Evolutionary conservation across 495 filamentous ascomycete species (phyloP).

Genomic region (Aspergillus cavernicola): DNA sequence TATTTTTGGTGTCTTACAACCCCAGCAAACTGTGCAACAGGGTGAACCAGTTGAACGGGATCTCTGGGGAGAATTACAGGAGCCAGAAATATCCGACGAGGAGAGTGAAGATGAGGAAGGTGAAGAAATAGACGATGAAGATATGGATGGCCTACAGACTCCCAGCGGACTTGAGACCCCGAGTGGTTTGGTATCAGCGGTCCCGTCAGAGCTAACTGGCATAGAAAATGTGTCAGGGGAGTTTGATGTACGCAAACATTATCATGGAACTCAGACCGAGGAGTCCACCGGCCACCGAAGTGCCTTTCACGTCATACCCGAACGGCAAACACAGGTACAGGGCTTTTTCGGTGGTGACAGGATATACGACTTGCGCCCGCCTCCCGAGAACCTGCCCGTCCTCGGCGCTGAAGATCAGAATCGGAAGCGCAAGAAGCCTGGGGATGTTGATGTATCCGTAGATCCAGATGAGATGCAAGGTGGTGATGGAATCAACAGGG

Average conservation of each 20-base stretch:
- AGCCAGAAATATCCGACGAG: conserved; percentile 75
- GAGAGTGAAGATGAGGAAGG: conserved; percentile 77
- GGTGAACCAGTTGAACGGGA: conserved; percentile 84
- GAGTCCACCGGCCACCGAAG: conserved; percentile 67
- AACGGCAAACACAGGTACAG: conserved; percentile 74
- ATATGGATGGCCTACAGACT: conserved; percentile 64
- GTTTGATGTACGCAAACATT: conserved; percentile 86
- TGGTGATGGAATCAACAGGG: conserved; percentile 67
- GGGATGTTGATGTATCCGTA: conserved; percentile 88
- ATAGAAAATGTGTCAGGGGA: conserved; percentile 76
- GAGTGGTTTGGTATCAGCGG: conserved; percentile 70
- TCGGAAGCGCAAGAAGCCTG: conserved; percentile 88
- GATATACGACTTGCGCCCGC: conserved; percentile 73
- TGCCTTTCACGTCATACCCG: conserved; percentile 87
- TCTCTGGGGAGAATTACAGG: conserved; percentile 91
- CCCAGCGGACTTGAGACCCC: conserved; percentile 78
- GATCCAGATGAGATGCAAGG: conserved; percentile 72
- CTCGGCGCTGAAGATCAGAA: conserved; percentile 78
- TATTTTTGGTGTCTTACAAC: conserved; percentile 81
- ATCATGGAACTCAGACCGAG: conserved; percentile 84
- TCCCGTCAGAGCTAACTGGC: conserved; percentile 72
- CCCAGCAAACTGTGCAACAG: conserved; percentile 53
- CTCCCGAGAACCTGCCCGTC: conserved; percentile 56
- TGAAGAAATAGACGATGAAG: conserved; percentile 62
- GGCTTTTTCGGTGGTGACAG: conserved; percentile 96